A percentile compares a stretch with the other conserved stretches of the same genome.
These are phyloP conservation scores for Lonicera japonica DNA, from an alignment of 129 eudicot genomes.

Conservation along the genomic window DNA sequence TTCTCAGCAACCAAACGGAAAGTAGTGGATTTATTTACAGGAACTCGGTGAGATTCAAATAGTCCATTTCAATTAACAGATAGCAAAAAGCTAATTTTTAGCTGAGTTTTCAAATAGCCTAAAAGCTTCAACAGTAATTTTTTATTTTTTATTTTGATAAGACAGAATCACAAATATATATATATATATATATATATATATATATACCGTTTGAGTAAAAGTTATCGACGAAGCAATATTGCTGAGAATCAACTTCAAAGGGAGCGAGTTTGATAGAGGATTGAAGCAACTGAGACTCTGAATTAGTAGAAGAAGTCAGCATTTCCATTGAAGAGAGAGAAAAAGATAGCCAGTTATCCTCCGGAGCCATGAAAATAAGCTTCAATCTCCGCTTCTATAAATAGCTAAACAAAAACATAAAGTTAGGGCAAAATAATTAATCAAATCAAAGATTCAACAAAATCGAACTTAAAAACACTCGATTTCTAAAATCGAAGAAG, in stretches of 20 bases:
- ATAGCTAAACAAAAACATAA: background rate
- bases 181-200: too few relatives aligned
- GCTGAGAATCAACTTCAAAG: conserved; percentile 28
- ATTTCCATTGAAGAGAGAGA: conserved; percentile 71
- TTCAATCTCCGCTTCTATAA: background rate
- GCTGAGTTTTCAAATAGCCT: background rate
- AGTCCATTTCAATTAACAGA: background rate
- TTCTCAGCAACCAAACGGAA: conserved; percentile 43
- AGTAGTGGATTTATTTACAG: conserved; percentile 11
- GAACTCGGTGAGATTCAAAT: background rate
- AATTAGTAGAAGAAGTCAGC: conserved; percentile 34
- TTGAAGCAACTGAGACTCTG: conserved; percentile 30
- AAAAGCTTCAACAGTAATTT: too few relatives aligned
- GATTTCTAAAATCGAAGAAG: background rate
- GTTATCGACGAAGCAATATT: conserved; percentile 54
- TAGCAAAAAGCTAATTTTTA: background rate
- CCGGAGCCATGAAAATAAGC: conserved; percentile 51
- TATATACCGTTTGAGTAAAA: conserved; percentile 55
- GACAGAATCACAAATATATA: too few relatives aligned
- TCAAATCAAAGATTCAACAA: background rate
- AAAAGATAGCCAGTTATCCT: conserved; percentile 58
- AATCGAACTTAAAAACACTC: background rate
- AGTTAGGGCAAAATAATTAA: background rate
- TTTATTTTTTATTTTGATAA: too few relatives aligned
- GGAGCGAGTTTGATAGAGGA: background rate